A percentile compares a stretch with the other conserved stretches of the same genome.
Evolutionary conservation across 1,284 basidiomycete species (phyloP).

Genomic region (Erythrobasidium hasegawianum): DNA sequence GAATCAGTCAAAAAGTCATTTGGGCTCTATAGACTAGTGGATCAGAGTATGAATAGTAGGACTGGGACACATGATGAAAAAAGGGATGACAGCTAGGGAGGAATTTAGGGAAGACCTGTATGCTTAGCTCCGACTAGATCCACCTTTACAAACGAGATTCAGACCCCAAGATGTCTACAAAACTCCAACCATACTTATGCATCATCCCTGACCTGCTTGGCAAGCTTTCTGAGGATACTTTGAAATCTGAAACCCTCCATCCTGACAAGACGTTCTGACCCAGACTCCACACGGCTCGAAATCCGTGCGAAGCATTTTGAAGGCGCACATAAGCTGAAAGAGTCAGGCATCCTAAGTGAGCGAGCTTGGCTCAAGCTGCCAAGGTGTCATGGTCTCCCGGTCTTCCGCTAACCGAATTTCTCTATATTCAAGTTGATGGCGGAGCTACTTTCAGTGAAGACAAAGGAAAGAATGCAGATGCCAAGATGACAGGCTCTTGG

Average conservation of each 20-base stretch:
- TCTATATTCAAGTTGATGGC: conserved; percentile 23
- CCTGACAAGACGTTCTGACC: background rate
- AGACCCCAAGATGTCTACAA: background rate
- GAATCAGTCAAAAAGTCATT: background rate
- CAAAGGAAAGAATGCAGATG: conserved; percentile 24
- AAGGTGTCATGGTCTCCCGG: too few species aligned
- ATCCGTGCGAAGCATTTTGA: background rate
- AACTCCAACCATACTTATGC: conserved; percentile 1
- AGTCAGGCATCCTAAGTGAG: conserved; percentile 17
- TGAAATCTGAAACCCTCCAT: background rate
- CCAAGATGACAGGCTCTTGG: conserved; percentile 28
- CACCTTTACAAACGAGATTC: too few species aligned
- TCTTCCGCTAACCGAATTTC: background rate
- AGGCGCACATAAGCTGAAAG: background rate
- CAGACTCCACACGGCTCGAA: background rate
- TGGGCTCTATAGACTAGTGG: too few species aligned
- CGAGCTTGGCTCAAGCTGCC: background rate
- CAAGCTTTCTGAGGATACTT: background rate
- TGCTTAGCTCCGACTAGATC: background rate
- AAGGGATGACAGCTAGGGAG: too few species aligned
- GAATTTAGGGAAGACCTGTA: too few species aligned
- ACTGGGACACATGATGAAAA: too few species aligned
- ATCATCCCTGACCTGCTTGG: background rate
- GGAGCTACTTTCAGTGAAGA: conserved; percentile 26
- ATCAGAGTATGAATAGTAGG: too few species aligned